Evolutionary conservation across 2,329 filamentous ascomycete genomes (phyloP).

Genomic region (Helicocarpus griseus): DNA sequence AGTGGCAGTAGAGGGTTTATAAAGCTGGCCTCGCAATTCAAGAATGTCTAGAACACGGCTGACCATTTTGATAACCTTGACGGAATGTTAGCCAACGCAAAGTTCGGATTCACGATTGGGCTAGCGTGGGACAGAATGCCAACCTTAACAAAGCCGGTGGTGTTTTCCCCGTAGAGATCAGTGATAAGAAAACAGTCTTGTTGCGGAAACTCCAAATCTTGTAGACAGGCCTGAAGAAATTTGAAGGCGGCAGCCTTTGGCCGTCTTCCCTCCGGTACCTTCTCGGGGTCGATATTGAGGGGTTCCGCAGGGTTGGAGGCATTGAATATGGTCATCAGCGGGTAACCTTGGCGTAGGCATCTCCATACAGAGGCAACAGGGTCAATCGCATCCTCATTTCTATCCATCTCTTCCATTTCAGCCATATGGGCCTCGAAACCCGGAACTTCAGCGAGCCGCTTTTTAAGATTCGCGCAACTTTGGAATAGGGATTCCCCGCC

Average conservation of each 20-base stretch:
- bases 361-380: conserved; percentile 89
- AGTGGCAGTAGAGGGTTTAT: conserved; percentile 44
- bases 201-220: conserved; percentile 67
- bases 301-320: conserved; percentile 60
- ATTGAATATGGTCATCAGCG: conserved; percentile 84
- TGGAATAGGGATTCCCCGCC: conserved; percentile 95
- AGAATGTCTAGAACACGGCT: conserved; percentile 85
- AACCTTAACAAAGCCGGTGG: conserved; percentile 93
- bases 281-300: conserved; percentile 57
- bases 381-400: conserved; percentile 53
- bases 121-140: neutral
- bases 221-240: conserved; percentile 81
- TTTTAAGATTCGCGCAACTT: conserved; percentile 78
- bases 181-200: conserved; percentile 85
- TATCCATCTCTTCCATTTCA: conserved; percentile 60
- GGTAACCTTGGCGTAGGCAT: conserved; percentile 71
- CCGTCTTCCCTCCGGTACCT: conserved; percentile 59
- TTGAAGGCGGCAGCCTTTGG: conserved; percentile 85
- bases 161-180: conserved; percentile 87
- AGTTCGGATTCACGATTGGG: neutral
- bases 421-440: conserved; percentile 67
- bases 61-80: conserved; percentile 75
- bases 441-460: conserved; percentile 72
- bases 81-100: neutral
- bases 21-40: conserved; percentile 67